Conservation (phyloP, 1,139 yeast genomes). For the Saccharomyces hybrid region DNA sequence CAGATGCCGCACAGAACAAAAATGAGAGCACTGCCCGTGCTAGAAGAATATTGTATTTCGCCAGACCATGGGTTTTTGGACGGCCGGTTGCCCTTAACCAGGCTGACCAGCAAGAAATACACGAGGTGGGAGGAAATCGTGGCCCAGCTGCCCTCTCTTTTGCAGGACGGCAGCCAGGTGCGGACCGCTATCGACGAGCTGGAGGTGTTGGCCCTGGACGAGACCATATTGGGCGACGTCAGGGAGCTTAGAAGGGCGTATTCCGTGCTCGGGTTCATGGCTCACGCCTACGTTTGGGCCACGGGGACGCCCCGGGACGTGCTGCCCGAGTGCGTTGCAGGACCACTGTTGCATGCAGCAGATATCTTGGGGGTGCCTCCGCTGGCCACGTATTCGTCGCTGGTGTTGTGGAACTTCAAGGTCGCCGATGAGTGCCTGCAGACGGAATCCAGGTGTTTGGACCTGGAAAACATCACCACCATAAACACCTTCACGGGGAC, state of each 20-base stretch:
- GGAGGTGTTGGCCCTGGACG: background rate
- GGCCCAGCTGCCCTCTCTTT: background rate
- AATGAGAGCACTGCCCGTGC: background rate
- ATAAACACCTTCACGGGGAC: constrained; percentile 84
- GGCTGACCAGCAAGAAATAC: background rate
- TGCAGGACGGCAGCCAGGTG: background rate
- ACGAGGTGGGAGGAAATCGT: background rate
- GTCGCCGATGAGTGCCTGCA: constrained; percentile 42
- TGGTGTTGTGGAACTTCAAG: constrained; percentile 82
- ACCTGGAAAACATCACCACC: constrained; percentile 53
- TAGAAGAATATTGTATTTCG: background rate
- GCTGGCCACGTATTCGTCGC: constrained; percentile 76
- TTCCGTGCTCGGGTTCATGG: constrained; percentile 64
- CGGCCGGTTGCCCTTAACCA: background rate
- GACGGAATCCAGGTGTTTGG: constrained; percentile 20
- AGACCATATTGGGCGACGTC: constrained; percentile 24
- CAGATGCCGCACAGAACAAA: background rate
- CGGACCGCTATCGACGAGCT: background rate
- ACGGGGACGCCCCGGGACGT: constrained; percentile 57
- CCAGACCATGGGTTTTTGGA: background rate
- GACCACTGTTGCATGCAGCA: constrained; percentile 57
- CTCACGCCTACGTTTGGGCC: constrained; percentile 90
- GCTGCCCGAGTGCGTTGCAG: constrained; percentile 60
- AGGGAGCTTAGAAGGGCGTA: constrained; percentile 71
- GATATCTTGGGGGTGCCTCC: constrained; percentile 70